phyloP scores from a whole-genome alignment of 352 stramenopile genomes.

The Pythium aphanidermatum region DNA sequence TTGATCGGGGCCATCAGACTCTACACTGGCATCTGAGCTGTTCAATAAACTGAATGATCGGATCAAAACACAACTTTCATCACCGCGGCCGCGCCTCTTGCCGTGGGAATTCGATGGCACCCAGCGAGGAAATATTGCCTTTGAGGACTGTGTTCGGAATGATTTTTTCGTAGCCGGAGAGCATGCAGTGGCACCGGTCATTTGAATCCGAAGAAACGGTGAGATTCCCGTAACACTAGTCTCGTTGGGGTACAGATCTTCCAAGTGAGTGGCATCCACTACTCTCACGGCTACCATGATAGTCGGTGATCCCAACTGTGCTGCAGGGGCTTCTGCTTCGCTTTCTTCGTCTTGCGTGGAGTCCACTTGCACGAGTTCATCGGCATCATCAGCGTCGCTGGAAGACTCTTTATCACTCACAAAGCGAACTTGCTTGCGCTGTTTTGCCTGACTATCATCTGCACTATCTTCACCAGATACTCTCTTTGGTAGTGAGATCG shows the following conservation, averaged over 20 bases:
- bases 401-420: slow-evolving; percentile 11
- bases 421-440: slow-evolving; percentile 63
- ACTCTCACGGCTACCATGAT: slow-evolving; percentile 13
- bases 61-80: slow-evolving; percentile 19
- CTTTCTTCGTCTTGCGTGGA: neutral
- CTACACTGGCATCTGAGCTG: slow-evolving; percentile 1
- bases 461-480: neutral
- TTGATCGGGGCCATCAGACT: neutral
- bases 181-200: slow-evolving; percentile 3
- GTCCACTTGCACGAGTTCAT: too few relatives aligned
- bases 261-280: slow-evolving; percentile 14
- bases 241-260: slow-evolving; percentile 18
- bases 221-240: slow-evolving; percentile 7
- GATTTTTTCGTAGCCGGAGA: neutral
- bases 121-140: slow-evolving; percentile 59
- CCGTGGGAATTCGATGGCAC: slow-evolving; percentile 40
- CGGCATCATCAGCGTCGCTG: neutral
- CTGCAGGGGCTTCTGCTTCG: neutral
- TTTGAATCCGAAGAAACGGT: slow-evolving; percentile 14
- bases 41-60: too few relatives aligned
- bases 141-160: slow-evolving; percentile 19
- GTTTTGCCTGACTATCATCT: slow-evolving; percentile 14
- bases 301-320: neutral
- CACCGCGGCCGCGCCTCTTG: slow-evolving; percentile 12
- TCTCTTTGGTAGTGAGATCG: neutral